Conservation (phyloP, 73 alveolate species). For the Paraurostyla sp. region DNA sequence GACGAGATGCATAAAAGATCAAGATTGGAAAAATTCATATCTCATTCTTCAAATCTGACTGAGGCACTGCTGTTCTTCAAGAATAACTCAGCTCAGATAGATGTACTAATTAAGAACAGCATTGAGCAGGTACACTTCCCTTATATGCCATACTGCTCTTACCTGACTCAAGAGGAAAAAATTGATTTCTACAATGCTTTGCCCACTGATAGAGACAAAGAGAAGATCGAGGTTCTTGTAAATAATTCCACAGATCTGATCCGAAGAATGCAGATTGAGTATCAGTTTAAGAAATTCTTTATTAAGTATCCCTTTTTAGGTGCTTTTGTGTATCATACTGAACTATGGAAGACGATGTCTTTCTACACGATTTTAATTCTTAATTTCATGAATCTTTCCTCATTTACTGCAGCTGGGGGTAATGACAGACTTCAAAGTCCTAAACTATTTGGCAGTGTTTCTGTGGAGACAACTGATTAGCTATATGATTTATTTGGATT, state of each 20-base stretch:
- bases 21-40: conserved; percentile 1
- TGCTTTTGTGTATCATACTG: conserved; percentile 59
- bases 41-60: background rate
- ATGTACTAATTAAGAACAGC: conserved; percentile 32
- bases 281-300: conserved; percentile 63
- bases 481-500: conserved; percentile 17
- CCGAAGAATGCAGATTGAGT: conserved; percentile 64
- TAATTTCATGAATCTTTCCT: conserved; percentile 54
- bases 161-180: conserved; percentile 60
- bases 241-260: conserved; percentile 27
- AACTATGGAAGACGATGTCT: conserved; percentile 63
- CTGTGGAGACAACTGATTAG: background rate
- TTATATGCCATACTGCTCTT: conserved; percentile 64
- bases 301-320: conserved; percentile 62
- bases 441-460: background rate
- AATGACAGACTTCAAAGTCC: conserved; percentile 35
- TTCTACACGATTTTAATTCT: conserved; percentile 51
- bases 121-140: conserved; percentile 62
- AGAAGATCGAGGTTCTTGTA: conserved; percentile 49
- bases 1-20: background rate
- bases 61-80: conserved; percentile 50
- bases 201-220: conserved; percentile 69
- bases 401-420: conserved; percentile 45
- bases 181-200: conserved; percentile 21
- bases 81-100: conserved; percentile 54